Base-by-base conservation (phyloP, 163 green algal genomes). In the Scenedesmus sp. region DNA sequence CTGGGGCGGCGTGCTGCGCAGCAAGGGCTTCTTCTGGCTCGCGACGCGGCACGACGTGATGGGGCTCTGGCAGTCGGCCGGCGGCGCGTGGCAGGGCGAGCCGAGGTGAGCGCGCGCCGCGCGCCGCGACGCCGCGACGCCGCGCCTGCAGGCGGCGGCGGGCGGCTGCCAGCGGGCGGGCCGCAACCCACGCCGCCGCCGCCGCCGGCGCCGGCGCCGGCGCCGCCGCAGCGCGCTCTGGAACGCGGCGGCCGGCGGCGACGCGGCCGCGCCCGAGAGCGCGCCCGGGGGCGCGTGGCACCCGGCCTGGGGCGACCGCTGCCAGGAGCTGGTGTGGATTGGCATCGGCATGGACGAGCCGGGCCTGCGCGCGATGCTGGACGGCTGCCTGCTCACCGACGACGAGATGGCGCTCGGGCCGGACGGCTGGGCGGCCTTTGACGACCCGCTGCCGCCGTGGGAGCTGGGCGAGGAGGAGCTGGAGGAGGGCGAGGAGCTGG, bases 251-350 rank as follows among this genome's bases (percentile, higher is more conserved):
- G 42, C 82, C 64, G 2, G 50, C n/a, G n/a, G n/a, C n/a, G n/a
- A n/a, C n/a, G n/a, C n/a, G n/a, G n/a, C n/a, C n/a, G n/a, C n/a
- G n/a, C n/a, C n/a, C n/a, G n/a, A n/a, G n/a, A n/a, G n/a, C n/a
- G n/a, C n/a, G n/a, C 17, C 64, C 7, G 47, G n/a, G 6, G 63
- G 31, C 48, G 28, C 39, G 17, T 91, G 86, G 86, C 45, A 91
- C 28, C 56, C 63, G 13, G 20, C 62, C 56, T 91, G 81, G 81
- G 86, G 86, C 20, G 86, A 91, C 73, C 71, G 86, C 17, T 87
- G 85, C 57, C 92, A 96, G 80, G 87, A 94, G 87, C 75, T 97
- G 31, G 92, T 96, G 28, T 95, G 93, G 83, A 95, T 96, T 60
- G 92, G 91, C 34, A 77, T 90, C 7, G 63, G 75, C 39, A 79